A percentile compares a stretch with the other conserved stretches of the same genome.
Conservation (phyloP, 2,329 filamentous ascomycete species). For the Penicillium sp. region DNA sequence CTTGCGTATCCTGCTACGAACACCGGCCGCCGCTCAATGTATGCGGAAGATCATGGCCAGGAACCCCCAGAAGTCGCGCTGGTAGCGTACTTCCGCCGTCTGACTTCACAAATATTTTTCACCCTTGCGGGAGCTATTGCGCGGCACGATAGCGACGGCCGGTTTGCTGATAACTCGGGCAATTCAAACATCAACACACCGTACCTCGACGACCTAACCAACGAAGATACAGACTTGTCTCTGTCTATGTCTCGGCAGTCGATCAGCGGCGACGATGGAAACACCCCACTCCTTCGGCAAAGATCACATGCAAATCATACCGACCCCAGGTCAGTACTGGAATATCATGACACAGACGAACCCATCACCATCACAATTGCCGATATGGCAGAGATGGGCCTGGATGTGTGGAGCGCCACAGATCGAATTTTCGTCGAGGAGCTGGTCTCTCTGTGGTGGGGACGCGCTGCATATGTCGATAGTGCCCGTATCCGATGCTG, state of each 20-base stretch:
- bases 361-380: constrained; percentile 44
- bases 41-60: constrained; percentile 30
- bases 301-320: constrained; percentile 14
- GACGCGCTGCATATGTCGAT: constrained; percentile 45
- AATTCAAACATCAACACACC: constrained; percentile 17
- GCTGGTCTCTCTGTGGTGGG: constrained; percentile 50
- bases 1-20: constrained; percentile 32
- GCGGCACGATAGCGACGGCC: constrained; percentile 40
- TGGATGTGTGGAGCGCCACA: constrained; percentile 52
- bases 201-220: constrained; percentile 28
- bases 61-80: constrained; percentile 50
- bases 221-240: constrained; percentile 26
- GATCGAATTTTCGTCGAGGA: constrained; percentile 51
- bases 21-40: constrained; percentile 30
- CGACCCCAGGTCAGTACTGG: constrained; percentile 1
- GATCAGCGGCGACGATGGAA: constrained; percentile 32
- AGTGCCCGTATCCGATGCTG: constrained; percentile 50
- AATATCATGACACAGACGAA: constrained; percentile 18
- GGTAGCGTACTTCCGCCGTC: constrained; percentile 53
- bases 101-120: constrained; percentile 51
- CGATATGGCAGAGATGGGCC: constrained; percentile 52
- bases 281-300: constrained; percentile 29
- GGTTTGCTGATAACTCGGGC: constrained; percentile 20
- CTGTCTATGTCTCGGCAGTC: constrained; percentile 29
- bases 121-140: constrained; percentile 47